These are phyloP conservation scores for Flammula alnicola DNA, from an alignment of 1,284 basidiomycete genomes.

Conservation along the genomic window DNA sequence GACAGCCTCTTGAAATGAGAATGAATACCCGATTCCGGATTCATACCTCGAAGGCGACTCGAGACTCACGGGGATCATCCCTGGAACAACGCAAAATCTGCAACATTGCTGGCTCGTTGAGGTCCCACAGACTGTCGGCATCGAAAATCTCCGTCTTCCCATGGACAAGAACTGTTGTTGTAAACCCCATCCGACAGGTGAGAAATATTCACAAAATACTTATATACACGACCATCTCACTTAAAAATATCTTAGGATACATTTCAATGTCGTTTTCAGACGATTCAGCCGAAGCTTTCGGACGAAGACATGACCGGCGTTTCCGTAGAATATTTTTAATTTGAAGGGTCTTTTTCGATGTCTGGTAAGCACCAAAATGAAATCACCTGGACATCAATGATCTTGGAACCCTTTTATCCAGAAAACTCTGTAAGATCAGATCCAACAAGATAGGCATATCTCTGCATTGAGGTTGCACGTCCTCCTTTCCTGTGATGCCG, in stretches of 20 bases:
- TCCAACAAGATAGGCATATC: conserved; percentile 3
- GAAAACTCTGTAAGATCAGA: background rate
- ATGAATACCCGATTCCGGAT: too few relatives aligned
- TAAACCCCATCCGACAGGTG: conserved; percentile 3
- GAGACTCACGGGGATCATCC: too few relatives aligned
- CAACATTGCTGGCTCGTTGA: background rate
- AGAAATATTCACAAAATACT: conserved; percentile 1
- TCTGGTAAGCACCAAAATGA: background rate
- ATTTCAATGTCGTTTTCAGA: conserved; percentile 6
- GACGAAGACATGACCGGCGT: background rate
- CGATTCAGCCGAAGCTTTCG: conserved; percentile 14
- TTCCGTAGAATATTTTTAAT: background rate
- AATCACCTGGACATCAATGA: background rate
- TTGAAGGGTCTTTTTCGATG: background rate
- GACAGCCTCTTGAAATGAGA: too few relatives aligned
- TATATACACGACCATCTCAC: background rate
- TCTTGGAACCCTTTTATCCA: conserved; percentile 1
- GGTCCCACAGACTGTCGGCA: background rate
- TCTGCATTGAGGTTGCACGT: too few relatives aligned
- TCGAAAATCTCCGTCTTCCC: conserved; percentile 1
- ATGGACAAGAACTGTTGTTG: too few relatives aligned
- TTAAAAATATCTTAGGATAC: background rate
- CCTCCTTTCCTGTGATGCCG: background rate
- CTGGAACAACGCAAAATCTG: background rate
- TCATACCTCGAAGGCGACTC: too few relatives aligned